Conservation (phyloP, 2,329 filamentous ascomycete genomes). For the Botryotinia narcissicola region DNA sequence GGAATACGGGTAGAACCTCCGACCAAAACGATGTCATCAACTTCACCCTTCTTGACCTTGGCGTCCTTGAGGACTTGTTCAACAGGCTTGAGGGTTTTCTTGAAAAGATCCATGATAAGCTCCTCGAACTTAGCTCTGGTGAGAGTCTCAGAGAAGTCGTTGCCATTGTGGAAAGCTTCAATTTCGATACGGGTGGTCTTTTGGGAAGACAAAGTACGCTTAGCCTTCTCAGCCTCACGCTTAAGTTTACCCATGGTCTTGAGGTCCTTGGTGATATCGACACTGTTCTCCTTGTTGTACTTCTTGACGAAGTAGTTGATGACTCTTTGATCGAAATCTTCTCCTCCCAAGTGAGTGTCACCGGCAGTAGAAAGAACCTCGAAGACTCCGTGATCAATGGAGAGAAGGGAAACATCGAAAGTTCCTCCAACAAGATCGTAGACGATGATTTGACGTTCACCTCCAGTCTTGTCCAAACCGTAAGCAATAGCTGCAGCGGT, state of each 20-base stretch:
- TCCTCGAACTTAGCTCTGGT: slow-evolving; percentile 99
- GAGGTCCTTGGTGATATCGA: slow-evolving; percentile 88
- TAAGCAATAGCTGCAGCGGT: slow-evolving; percentile 95
- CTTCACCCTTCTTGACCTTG: slow-evolving; percentile 92
- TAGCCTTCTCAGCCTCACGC: slow-evolving; percentile 99
- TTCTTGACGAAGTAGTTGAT: slow-evolving; percentile 95
- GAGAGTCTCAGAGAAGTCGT: slow-evolving; percentile 97
- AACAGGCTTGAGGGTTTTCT: slow-evolving; percentile 98
- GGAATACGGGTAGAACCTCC: slow-evolving; percentile 99
- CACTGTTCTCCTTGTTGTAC: slow-evolving; percentile 97
- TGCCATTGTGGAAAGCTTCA: slow-evolving; percentile 92
- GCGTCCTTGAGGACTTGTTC: slow-evolving; percentile 98
- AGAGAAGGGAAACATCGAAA: slow-evolving; percentile 90
- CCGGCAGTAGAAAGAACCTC: slow-evolving; percentile 92
- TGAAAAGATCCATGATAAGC: slow-evolving; percentile 98
- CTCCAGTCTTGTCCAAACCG: slow-evolving; percentile 81
- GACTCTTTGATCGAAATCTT: slow-evolving; percentile 97
- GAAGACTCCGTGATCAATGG: slow-evolving; percentile 88
- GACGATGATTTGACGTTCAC: slow-evolving; percentile 85
- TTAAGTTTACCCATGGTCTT: slow-evolving; percentile 99
- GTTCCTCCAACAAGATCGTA: slow-evolving; percentile 94
- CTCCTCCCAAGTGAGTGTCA: slow-evolving; percentile 97
- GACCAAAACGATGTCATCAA: slow-evolving; percentile 95
- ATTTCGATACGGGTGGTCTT: slow-evolving; percentile 95
- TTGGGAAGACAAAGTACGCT: slow-evolving; percentile 94